Conservation (phyloP, 2,329 filamentous ascomycete species). For the Chaetomiaceae sp. region DNA sequence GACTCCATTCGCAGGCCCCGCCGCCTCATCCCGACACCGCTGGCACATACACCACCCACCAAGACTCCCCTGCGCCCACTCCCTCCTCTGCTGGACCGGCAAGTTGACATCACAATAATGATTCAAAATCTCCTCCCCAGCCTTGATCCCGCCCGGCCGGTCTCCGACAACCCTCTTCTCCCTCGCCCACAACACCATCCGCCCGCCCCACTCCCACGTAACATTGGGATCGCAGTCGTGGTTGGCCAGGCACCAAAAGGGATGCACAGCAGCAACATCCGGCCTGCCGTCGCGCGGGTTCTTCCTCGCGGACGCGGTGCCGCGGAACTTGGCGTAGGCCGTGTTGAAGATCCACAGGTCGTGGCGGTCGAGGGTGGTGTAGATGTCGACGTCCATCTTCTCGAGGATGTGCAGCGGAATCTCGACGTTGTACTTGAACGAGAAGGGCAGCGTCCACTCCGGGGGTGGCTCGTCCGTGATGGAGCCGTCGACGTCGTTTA, state of each 20-base stretch:
- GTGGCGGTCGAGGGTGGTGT: conserved; percentile 52
- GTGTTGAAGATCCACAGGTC: conserved; percentile 88
- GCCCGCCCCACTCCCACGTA: conserved; percentile 85
- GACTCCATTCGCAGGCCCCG: conserved; percentile 29
- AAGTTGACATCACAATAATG: conserved; percentile 90
- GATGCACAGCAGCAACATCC: conserved; percentile 89
- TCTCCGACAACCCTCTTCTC: conserved; percentile 52
- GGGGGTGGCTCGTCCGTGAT: conserved; percentile 54
- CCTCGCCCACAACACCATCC: conserved; percentile 65
- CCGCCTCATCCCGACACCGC: conserved; percentile 68
- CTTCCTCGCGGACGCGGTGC: conserved; percentile 82
- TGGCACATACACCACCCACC: conserved; percentile 86
- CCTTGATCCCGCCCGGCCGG: conserved; percentile 58
- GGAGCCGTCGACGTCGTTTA: conserved; percentile 51
- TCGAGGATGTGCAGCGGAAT: conserved; percentile 73
- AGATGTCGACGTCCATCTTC: conserved; percentile 81
- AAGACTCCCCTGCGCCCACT: conserved; percentile 83
- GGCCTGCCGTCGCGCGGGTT: conserved; percentile 73
- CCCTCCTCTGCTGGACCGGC: conserved; percentile 72
- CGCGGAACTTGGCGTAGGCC: conserved; percentile 86
- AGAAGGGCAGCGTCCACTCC: conserved; percentile 69
- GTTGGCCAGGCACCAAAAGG: conserved; percentile 93
- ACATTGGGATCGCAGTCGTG: conserved; percentile 96
- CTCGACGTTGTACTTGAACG: conserved; percentile 70
- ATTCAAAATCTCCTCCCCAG: conserved; percentile 81